phyloP scores from a whole-genome alignment of 2,329 filamentous ascomycete species.

The Colletotrichum sp. region DNA sequence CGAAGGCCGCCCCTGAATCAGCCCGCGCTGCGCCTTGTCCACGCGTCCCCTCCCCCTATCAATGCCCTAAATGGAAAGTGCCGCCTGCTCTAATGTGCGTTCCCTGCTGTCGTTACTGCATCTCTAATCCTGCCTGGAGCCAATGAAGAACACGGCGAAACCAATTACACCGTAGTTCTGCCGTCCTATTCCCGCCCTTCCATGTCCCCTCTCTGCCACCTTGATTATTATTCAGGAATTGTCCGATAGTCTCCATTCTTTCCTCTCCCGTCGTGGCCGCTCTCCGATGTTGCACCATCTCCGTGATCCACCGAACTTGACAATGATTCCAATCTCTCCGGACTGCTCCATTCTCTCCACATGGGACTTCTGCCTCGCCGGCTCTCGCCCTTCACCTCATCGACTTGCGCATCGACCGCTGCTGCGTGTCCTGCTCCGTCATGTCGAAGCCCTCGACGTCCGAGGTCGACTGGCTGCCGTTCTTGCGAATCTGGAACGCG shows the following conservation, averaged over 20 bases:
- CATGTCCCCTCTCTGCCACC: not conserved
- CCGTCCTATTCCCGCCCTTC: not conserved
- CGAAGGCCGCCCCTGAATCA: not conserved
- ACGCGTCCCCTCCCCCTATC: not conserved
- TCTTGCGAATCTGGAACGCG: constrained; percentile 12
- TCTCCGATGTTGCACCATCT: not conserved
- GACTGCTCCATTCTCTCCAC: not conserved
- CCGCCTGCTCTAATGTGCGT: not conserved
- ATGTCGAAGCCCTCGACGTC: constrained; percentile 6
- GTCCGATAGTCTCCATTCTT: not conserved
- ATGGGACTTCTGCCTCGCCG: not conserved
- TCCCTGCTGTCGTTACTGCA: not conserved
- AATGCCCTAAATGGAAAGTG: not conserved
- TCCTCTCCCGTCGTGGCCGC: not conserved
- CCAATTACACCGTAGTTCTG: not conserved
- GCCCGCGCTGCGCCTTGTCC: not conserved
- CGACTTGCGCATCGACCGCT: not conserved
- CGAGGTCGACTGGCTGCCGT: not conserved
- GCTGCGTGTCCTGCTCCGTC: not conserved
- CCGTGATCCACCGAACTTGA: not conserved
- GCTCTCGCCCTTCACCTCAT: not conserved
- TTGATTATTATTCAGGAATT: not conserved
- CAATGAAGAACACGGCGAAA: not conserved
- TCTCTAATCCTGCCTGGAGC: not conserved
- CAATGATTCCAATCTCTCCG: not conserved